Evolutionary conservation across 1,284 basidiomycete species (phyloP).

Genomic region (Ustilago tritici): DNA sequence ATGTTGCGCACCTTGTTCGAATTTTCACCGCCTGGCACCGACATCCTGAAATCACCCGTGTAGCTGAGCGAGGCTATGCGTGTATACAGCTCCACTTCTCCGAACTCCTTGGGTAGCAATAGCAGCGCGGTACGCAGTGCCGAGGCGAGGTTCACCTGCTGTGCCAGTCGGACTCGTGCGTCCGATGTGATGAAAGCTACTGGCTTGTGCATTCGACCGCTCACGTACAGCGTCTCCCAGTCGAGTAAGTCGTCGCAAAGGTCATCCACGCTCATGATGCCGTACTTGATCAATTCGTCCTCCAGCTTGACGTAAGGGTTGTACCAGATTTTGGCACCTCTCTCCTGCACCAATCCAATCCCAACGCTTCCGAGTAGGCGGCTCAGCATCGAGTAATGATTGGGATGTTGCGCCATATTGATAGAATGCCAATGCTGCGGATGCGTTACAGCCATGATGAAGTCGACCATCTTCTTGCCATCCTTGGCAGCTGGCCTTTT

Average conservation of each 20-base stretch:
- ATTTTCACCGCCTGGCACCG: slow-evolving; percentile 89
- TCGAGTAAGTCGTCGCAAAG: slow-evolving; percentile 89
- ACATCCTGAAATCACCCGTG: slow-evolving; percentile 86
- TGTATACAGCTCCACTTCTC: slow-evolving; percentile 85
- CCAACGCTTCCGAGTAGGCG: slow-evolving; percentile 83
- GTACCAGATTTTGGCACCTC: slow-evolving; percentile 88
- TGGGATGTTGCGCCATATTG: slow-evolving; percentile 89
- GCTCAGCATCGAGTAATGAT: slow-evolving; percentile 88
- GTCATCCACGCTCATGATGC: slow-evolving; percentile 91
- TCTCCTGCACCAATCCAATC: slow-evolving; percentile 80
- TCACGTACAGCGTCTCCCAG: slow-evolving; percentile 93
- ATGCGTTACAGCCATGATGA: slow-evolving; percentile 93
- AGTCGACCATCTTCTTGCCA: slow-evolving; percentile 81
- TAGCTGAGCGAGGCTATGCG: slow-evolving; percentile 89
- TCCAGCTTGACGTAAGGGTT: slow-evolving; percentile 63
- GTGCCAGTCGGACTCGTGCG: slow-evolving; percentile 86
- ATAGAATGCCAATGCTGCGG: slow-evolving; percentile 91
- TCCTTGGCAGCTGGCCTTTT: slow-evolving; percentile 68
- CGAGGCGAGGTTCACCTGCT: slow-evolving; percentile 91
- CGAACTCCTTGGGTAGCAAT: slow-evolving; percentile 75
- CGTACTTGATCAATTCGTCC: slow-evolving; percentile 90
- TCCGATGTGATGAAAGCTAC: slow-evolving; percentile 73
- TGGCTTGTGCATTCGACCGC: slow-evolving; percentile 97
- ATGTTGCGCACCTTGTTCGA: slow-evolving; percentile 87
- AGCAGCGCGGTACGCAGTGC: slow-evolving; percentile 84